Base-by-base conservation (phyloP, 2,329 filamentous ascomycete species). In the Fusarium guadeloupense region DNA sequence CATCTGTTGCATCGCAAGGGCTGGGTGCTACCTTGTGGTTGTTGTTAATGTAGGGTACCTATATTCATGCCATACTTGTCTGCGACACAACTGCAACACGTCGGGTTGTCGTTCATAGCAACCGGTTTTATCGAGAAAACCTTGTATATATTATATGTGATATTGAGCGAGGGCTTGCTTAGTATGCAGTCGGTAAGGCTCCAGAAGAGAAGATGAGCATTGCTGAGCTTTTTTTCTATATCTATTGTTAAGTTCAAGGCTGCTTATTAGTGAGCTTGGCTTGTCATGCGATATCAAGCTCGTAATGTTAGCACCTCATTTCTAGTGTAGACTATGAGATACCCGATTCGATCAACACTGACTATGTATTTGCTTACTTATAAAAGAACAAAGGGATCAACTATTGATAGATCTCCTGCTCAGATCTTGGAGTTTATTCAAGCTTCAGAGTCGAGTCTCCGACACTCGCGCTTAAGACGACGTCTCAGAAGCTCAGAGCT, bases 401-500 rank as follows among this genome's bases (percentile, higher is more conserved):
- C 12, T 46, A 33, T 46, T 46, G 34, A 59, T 54, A 26, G 34
- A 16, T 40, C 19, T 39, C 21, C 16, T 38, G 13, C 38, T 31
- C 26, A 17, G 10, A 37, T 43, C 9, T 45, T 42, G 13, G 42
- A 46, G 39, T 34, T 28, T 23, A 41, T 39, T 30, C 38, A 14
- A 47, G 59, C 64, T 45, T 40, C 60, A 61, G 23, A 25, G 50
- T 51, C 39, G 45, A 26, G 20, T 40, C 57, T 59, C 53, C 43
- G 53, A 66, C 48, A 62, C 61, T 62, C 42, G 44, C 30, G 45
- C 48, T 64, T 51, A 14, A 3, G 40, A 59, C 42, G 51, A 25
- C 49, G 62, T 66, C 64, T 66, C 64, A 31, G 57, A 52, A 64
- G 43, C 54, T 56, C 44, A 61, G 61, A 47, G 59, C 51, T 46